Percentiles rank a stretch among this genome's conserved stretches.
Conservation (phyloP, 352 stramenopile genomes). For the Phytophthora niederhauseri region DNA sequence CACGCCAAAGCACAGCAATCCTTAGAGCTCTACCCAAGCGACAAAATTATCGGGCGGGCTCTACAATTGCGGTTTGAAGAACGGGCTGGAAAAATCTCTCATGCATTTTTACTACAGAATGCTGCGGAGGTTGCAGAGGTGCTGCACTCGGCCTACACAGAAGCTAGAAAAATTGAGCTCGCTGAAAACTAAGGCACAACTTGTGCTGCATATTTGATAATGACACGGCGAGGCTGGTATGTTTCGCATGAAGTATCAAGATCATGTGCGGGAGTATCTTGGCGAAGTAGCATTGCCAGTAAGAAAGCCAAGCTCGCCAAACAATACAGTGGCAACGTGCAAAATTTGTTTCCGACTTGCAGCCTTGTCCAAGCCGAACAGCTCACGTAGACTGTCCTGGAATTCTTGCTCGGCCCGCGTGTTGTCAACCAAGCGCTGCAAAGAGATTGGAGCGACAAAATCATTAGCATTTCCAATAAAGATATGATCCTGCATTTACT, state of each 20-base stretch:
- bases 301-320: conserved; percentile 34
- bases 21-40: conserved; percentile 64
- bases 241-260: neutral
- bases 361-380: conserved; percentile 46
- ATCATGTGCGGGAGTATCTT: neutral
- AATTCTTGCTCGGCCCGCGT: conserved; percentile 44
- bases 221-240: neutral
- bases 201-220: neutral
- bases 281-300: conserved; percentile 6
- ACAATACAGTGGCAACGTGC: conserved; percentile 31
- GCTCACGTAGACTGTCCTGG: conserved; percentile 29
- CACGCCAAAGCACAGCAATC: conserved; percentile 63
- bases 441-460: neutral
- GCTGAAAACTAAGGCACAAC: conserved; percentile 1
- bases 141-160: conserved; percentile 49
- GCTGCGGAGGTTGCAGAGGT: conserved; percentile 51
- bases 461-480: neutral
- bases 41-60: conserved; percentile 59
- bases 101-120: conserved; percentile 49
- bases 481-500: too few species aligned
- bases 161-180: conserved; percentile 34
- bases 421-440: conserved; percentile 45
- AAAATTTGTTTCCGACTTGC: conserved; percentile 41
- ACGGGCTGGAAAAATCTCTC: conserved; percentile 37
- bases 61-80: conserved; percentile 48